A percentile compares a stretch with the other conserved stretches of the same genome.
Conservation (phyloP, 1,284 basidiomycete genomes). For the Cryptococcus sp. region DNA sequence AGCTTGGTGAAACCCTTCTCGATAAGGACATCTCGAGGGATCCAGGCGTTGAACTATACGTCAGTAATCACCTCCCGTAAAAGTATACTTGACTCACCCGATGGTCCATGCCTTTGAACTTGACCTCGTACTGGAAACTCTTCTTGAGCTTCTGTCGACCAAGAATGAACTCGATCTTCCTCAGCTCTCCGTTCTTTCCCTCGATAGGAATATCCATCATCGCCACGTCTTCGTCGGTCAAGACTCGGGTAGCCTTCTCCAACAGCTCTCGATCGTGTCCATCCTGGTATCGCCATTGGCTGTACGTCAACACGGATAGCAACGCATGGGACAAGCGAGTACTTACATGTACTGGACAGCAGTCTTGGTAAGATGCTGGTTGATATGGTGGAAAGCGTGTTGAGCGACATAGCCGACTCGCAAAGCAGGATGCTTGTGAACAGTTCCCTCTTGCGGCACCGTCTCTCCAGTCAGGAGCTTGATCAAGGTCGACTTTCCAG, state of each 20-base stretch:
- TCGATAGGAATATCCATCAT: slow-evolving; percentile 83
- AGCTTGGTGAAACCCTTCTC: slow-evolving; percentile 87
- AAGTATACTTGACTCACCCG: slow-evolving; percentile 47
- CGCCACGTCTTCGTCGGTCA: slow-evolving; percentile 81
- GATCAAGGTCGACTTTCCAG: slow-evolving; percentile 94
- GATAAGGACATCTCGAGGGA: slow-evolving; percentile 82
- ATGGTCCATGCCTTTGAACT: slow-evolving; percentile 93
- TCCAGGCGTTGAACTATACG: slow-evolving; percentile 71
- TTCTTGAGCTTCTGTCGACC: slow-evolving; percentile 98
- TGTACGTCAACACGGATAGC: slow-evolving; percentile 8
- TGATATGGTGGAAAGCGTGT: slow-evolving; percentile 94
- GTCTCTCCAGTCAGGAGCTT: slow-evolving; percentile 96
- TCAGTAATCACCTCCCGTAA: background rate
- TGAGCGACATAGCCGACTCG: slow-evolving; percentile 98
- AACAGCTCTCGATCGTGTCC: slow-evolving; percentile 94
- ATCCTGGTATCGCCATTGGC: slow-evolving; percentile 97
- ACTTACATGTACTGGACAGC: slow-evolving; percentile 79
- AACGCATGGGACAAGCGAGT: background rate
- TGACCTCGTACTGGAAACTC: slow-evolving; percentile 90
- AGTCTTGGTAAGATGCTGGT: slow-evolving; percentile 89
- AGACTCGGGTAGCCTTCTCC: slow-evolving; percentile 83
- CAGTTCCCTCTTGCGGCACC: slow-evolving; percentile 82
- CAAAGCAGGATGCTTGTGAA: slow-evolving; percentile 92
- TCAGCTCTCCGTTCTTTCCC: slow-evolving; percentile 83
- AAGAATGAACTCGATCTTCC: slow-evolving; percentile 80